Evolutionary conservation across 192 early-diverging fungal genomes (phyloP).

Genomic region (Gorgonomyces haynaldii): DNA sequence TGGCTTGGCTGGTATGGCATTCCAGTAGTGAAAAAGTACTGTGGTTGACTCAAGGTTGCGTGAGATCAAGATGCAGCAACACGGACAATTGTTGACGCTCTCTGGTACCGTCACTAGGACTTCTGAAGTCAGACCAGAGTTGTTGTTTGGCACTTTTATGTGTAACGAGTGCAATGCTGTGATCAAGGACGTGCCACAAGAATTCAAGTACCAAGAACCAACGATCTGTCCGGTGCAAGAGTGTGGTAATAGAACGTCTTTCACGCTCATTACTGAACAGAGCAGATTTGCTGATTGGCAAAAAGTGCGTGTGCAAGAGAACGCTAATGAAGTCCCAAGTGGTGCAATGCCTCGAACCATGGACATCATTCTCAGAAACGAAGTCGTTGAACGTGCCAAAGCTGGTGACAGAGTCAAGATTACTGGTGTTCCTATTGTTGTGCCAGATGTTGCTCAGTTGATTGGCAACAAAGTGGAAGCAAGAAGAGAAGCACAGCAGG

Average conservation of each 20-base stretch:
- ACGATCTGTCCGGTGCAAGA: conserved; percentile 67
- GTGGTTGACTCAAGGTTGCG: conserved; percentile 50
- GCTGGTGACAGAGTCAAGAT: conserved; percentile 87
- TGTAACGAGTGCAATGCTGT: conserved; percentile 72
- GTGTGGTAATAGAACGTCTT: conserved; percentile 70
- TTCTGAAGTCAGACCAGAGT: conserved; percentile 92
- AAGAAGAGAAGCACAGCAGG: conserved; percentile 34
- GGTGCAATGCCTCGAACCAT: conserved; percentile 94
- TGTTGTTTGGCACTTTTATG: conserved; percentile 79
- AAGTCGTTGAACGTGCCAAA: conserved; percentile 87
- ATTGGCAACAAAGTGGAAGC: conserved; percentile 46
- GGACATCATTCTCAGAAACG: conserved; percentile 89
- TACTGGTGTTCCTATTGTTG: conserved; percentile 79
- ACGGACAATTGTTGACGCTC: conserved; percentile 72
- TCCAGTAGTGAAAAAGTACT: conserved; percentile 7
- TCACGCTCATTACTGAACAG: conserved; percentile 69
- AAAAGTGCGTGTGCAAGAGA: conserved; percentile 91
- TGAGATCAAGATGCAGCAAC: conserved; percentile 67
- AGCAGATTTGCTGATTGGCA: conserved; percentile 96
- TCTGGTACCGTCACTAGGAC: conserved; percentile 94
- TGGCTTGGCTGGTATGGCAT: conserved; percentile 48
- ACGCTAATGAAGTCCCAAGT: conserved; percentile 87
- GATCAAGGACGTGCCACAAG: conserved; percentile 82
- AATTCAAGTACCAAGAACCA: conserved; percentile 94
- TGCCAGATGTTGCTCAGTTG: conserved; percentile 83